These are phyloP conservation scores for Colletotrichum lini DNA, from an alignment of 2,329 filamentous ascomycete species.

Conservation along the genomic window DNA sequence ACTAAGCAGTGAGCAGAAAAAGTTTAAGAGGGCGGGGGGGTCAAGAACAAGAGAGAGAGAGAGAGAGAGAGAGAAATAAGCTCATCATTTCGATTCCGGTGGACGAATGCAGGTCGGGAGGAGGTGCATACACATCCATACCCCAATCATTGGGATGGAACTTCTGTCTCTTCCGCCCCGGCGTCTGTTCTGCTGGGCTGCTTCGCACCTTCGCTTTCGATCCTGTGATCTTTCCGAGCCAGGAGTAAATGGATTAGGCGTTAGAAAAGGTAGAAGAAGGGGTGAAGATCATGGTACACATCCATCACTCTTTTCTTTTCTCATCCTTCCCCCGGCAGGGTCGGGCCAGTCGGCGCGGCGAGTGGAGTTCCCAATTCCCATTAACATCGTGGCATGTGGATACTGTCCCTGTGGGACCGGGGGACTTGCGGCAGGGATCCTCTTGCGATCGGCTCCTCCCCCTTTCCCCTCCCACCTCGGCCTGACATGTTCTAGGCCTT, in stretches of 20 bases:
- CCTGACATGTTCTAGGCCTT: slow-evolving; percentile 11
- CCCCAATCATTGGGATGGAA: not conserved
- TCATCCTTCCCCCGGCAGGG: slow-evolving; percentile 8
- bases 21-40: not conserved
- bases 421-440: slow-evolving; percentile 31
- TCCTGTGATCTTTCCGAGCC: not conserved
- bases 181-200: not conserved
- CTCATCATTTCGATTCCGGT: slow-evolving; percentile 10
- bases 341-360: slow-evolving; percentile 18
- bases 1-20: not conserved
- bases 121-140: not conserved
- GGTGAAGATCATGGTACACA: not conserved
- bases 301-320: not conserved
- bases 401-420: not conserved
- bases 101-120: slow-evolving; percentile 13
- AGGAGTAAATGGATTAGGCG: not conserved
- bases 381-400: not conserved
- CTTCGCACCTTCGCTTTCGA: not conserved
- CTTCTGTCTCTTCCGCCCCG: not conserved
- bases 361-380: not conserved
- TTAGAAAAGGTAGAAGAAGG: not conserved
- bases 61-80: slow-evolving; percentile 6
- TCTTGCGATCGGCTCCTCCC: not conserved
- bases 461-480: not conserved
- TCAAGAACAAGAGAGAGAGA: slow-evolving; percentile 3